phyloP scores from a whole-genome alignment of 208 protist species.

The Entamoeba nuttalli region DNA sequence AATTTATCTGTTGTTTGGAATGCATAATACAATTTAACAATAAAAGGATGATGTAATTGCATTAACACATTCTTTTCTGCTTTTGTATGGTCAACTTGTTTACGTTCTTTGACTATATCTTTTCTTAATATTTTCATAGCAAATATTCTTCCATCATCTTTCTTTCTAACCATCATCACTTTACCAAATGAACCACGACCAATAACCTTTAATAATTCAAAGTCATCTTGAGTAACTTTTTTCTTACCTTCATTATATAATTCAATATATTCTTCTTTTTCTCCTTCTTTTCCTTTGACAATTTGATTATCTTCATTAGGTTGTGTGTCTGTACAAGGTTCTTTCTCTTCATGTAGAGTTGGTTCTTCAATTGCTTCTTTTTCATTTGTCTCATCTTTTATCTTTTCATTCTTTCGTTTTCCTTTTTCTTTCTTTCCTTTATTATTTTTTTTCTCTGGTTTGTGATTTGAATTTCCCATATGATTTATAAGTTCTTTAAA shows the following conservation, averaged over 20 bases:
- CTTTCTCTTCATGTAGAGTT: too few species aligned
- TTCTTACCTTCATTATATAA: background rate
- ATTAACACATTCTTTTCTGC: constrained; percentile 31
- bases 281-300: too few species aligned
- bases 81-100: constrained; percentile 34
- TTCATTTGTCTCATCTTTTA: too few species aligned
- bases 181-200: constrained; percentile 1
- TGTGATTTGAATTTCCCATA: too few species aligned
- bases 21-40: constrained; percentile 44
- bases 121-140: constrained; percentile 54
- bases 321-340: rapidly evolving
- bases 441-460: too few species aligned
- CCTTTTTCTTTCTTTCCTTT: too few species aligned
- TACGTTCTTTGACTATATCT: constrained; percentile 24
- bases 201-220: background rate
- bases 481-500: too few species aligned
- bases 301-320: too few species aligned
- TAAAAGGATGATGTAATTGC: constrained; percentile 38
- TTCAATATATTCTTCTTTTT: too few species aligned
- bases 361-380: too few species aligned
- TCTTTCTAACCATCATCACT: constrained; percentile 45
- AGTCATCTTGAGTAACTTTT: background rate
- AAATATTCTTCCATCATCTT: constrained; percentile 38
- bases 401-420: too few species aligned
- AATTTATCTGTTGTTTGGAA: constrained; percentile 51